Base-by-base conservation (phyloP, 345 rosid genomes). In the Eucalyptus regnans region DNA sequence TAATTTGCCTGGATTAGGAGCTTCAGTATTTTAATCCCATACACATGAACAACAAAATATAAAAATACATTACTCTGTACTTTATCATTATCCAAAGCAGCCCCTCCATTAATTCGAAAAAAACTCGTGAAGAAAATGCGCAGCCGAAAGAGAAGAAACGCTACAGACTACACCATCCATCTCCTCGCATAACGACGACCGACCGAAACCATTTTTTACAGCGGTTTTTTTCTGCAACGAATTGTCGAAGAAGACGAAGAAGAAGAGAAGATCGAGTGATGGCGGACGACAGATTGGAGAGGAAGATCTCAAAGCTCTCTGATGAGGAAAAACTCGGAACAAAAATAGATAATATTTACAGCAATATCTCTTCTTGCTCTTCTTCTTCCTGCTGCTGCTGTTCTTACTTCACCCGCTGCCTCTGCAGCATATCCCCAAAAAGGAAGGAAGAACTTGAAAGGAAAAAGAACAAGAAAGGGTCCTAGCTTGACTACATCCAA, bases 401-500 rank as follows among this genome's bases (percentile, higher is more conserved):
- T 71, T 37, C 83, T 37, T 71, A 43, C 44, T 37, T 71, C 83
- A 18, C 27, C 23, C 46, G 46, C 23, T 18, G 27, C 48, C 44
- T 17, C 48, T 4, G 48, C 84, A 76, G 84, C 6, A 41, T 5
- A 76, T 76, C 49, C 44, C n/a, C 87, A 5, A 86, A 31, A 86
- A 52, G 62, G 87, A 50, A 86, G 29, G 20, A 52, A 52, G 44
- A 86, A 51, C 43, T 17, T 43, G 12, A 86, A 85, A 43, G 56
- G 87, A 49, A n/a, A 23, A 11, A 50, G 86, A 5, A n/a, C 22
- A 50, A 41, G 31, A 49, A 33, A 7, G 12, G 60, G 33, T 18
- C 56, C 27, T 29, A 86, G 46, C 87, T 33, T 46, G 27, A 76
- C 94, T 91, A 95, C 76, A 96, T 94, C 98, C 99, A 96, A 92